Base-by-base conservation (phyloP, 345 rosid genomes). In the Euphorbia lathyris region DNA sequence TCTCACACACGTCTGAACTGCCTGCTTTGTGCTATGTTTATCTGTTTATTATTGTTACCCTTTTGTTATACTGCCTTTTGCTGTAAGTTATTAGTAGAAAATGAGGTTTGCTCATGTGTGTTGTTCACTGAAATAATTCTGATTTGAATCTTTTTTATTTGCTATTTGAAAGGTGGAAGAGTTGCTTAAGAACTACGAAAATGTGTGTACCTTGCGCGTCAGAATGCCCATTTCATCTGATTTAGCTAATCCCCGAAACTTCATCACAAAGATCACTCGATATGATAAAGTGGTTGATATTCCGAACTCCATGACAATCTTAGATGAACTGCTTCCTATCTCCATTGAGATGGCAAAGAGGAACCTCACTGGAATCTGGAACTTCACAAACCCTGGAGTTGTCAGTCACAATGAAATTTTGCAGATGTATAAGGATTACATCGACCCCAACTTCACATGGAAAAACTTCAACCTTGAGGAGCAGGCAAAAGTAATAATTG, bases 271-370 rank as follows among this genome's bases (percentile, higher is more conserved):
- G 82, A 90, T 93, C 66, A 67, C 90, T 50, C 76, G 93, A 32
- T 90, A 93, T 5, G 95, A 88, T 25, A 92, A 90, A 76, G 98
- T 92, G 1, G 98, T 92, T 27, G 69, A 90, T 74, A 93, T 93
- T 63, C 98, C 98, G 20, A 93, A 93, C 84, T 90, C 96, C 0
- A 93, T 93, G 98, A 88, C 98, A 3, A 87, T 93, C 63, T 84
- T 93, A 71, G 91, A 93, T 43, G 98, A 93, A 75, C 88, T 90
- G 55, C 91, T 93, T 8, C 98, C 93, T 0, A 86, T 93, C 67
- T 93, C 98, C 56, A 82, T 90, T 19, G 97, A 93, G 75, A 93
- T 93, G 98, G 98, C 98, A 1, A 88, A 87, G 90, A 87, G 97
- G 71, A 90, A 90, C 83, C 91, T 93, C 65, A 93, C 95, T 13